A percentile compares a stretch with the other conserved stretches of the same genome.
Conservation (phyloP, 129 eudicot genomes). For the Pulicaria dysenterica region DNA sequence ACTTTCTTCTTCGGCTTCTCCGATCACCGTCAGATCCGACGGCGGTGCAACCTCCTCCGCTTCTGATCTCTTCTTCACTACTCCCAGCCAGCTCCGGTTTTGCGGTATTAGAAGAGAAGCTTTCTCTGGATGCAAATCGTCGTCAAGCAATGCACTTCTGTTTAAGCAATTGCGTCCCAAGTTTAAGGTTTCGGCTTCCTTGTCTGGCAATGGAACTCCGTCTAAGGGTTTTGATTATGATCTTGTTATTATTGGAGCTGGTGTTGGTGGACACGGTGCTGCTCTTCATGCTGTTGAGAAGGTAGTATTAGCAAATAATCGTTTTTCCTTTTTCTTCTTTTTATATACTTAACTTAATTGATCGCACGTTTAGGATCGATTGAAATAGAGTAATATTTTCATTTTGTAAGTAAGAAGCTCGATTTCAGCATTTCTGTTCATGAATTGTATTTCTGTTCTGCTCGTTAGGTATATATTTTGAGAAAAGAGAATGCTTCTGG, state of each 20-base stretch:
- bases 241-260: conserved; percentile 94
- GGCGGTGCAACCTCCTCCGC: conserved; percentile 27
- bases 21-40: conserved; percentile 45
- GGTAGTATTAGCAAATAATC: conserved; percentile 39
- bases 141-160: conserved; percentile 26
- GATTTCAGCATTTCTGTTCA: neutral
- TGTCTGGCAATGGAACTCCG: conserved; percentile 56
- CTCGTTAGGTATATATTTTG: neutral
- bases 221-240: conserved; percentile 75
- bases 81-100: conserved; percentile 59
- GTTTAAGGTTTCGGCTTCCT: conserved; percentile 44
- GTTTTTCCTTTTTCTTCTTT: neutral
- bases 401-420: conserved; percentile 4
- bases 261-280: conserved; percentile 99
- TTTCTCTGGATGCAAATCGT: conserved; percentile 40
- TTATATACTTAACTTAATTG: neutral
- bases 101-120: conserved; percentile 76
- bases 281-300: conserved; percentile 99
- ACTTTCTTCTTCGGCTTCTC: conserved; percentile 53
- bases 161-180: conserved; percentile 37
- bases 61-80: conserved; percentile 29
- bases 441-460: conserved; percentile 14
- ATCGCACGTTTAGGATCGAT: conserved; percentile 9
- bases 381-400: neutral
- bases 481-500: too few species aligned